Evolutionary conservation across 495 filamentous ascomycete genomes (phyloP).

Genomic region (Neurospora discreta): DNA sequence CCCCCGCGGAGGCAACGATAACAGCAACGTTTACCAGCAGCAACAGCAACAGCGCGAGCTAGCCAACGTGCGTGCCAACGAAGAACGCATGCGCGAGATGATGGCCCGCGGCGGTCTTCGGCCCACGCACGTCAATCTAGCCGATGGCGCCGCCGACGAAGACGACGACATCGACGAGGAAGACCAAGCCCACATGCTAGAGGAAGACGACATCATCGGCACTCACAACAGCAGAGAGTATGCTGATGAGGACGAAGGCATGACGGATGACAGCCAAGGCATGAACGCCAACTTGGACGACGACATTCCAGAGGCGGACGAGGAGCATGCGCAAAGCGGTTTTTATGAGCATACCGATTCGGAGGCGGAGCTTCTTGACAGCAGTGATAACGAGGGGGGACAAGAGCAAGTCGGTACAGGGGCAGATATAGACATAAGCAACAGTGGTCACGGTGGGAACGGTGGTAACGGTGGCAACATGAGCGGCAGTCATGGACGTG

Average conservation of each 20-base stretch:
- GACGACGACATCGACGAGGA: conserved; percentile 36
- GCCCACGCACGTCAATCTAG: conserved; percentile 20
- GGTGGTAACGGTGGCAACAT: neutral
- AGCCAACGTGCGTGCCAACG: conserved; percentile 23
- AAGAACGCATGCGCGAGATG: conserved; percentile 38
- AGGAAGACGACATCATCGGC: conserved; percentile 39
- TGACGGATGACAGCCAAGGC: conserved; percentile 32
- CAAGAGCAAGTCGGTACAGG: conserved; percentile 20
- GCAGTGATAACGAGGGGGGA: conserved; percentile 22
- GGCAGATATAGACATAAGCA: neutral
- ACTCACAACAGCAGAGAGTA: conserved; percentile 1
- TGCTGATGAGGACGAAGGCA: conserved; percentile 17
- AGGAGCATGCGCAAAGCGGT: conserved; percentile 16
- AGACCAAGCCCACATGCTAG: conserved; percentile 36
- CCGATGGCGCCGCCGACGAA: conserved; percentile 21
- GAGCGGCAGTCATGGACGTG: neutral
- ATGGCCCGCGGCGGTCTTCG: conserved; percentile 22
- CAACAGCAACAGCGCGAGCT: conserved; percentile 20
- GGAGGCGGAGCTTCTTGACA: conserved; percentile 50
- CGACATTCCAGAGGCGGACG: conserved; percentile 53
- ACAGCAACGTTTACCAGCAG: neutral
- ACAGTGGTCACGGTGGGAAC: neutral
- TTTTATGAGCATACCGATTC: conserved; percentile 79
- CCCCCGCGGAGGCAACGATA: neutral
- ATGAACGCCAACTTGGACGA: conserved; percentile 54